phyloP scores from a whole-genome alignment of 805 yeast species.

The Yamadazyma tumulicola region DNA sequence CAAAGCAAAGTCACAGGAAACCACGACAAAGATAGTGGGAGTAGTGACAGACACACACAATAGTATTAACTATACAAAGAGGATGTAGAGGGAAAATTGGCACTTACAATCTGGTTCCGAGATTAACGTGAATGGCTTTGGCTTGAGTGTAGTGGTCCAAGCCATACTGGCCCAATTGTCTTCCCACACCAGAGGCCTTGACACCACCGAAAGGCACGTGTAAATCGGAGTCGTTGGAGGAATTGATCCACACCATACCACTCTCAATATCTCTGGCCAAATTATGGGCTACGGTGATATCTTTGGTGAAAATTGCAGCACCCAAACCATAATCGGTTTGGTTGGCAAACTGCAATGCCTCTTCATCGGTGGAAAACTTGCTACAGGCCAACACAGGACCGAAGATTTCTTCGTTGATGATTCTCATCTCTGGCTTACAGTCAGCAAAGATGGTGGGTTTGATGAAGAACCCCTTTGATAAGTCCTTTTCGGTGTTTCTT shows the following conservation, averaged over 20 bases:
- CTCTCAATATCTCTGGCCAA: constrained; percentile 51
- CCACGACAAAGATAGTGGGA: too few species aligned
- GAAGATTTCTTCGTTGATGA: constrained; percentile 87
- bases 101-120: constrained; percentile 41
- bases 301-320: constrained; percentile 72
- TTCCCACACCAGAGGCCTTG: constrained; percentile 75
- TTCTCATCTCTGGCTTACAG: constrained; percentile 67
- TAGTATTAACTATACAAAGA: too few species aligned
- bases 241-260: constrained; percentile 47
- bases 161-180: constrained; percentile 77
- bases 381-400: constrained; percentile 82
- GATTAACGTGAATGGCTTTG: constrained; percentile 74
- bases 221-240: constrained; percentile 41
- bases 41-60: too few species aligned
- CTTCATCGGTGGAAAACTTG: constrained; percentile 62
- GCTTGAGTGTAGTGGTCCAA: constrained; percentile 67
- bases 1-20: too few species aligned
- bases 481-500: constrained; percentile 49
- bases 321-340: constrained; percentile 76
- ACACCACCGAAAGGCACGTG: constrained; percentile 75
- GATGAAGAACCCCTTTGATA: constrained; percentile 61
- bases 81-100: too few species aligned
- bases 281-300: constrained; percentile 61
- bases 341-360: constrained; percentile 68
- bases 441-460: constrained; percentile 86